Percentiles rank a stretch among this genome's conserved stretches.
phyloP scores from a whole-genome alignment of 768 basidiomycete genomes.

The Boletus pseudo-olivaceus region DNA sequence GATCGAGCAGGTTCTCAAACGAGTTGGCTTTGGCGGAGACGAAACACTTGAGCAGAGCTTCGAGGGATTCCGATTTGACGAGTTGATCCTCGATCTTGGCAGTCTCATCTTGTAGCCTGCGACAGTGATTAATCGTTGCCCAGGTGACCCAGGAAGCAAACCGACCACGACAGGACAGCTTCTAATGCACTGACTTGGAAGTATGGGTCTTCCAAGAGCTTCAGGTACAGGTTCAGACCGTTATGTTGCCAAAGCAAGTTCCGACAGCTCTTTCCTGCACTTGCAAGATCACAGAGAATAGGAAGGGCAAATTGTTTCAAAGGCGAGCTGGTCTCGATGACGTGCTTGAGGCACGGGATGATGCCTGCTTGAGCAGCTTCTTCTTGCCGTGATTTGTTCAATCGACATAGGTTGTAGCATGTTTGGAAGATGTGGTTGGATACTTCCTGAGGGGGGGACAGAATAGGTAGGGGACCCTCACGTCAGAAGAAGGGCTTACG shows the following conservation, averaged over 20 bases:
- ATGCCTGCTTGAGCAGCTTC: constrained; percentile 96
- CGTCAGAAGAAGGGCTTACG: constrained; percentile 41
- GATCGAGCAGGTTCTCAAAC: constrained; percentile 90
- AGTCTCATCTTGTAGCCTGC: constrained; percentile 92
- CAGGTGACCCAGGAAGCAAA: neutral
- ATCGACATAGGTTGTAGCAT: constrained; percentile 91
- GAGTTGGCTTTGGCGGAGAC: constrained; percentile 82
- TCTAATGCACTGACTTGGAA: constrained; percentile 93
- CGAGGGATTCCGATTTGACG: constrained; percentile 59
- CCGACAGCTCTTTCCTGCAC: constrained; percentile 90
- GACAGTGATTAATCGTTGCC: constrained; percentile 1
- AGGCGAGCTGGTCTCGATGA: constrained; percentile 85
- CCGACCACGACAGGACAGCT: constrained; percentile 84
- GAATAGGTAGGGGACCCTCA: neutral
- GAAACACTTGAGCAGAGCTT: constrained; percentile 74
- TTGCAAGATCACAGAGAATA: constrained; percentile 93
- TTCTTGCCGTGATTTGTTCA: constrained; percentile 93
- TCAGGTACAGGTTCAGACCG: constrained; percentile 78
- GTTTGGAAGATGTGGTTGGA: constrained; percentile 97
- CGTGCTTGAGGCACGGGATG: constrained; percentile 84
- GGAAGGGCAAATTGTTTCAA: constrained; percentile 97
- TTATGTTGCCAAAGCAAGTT: constrained; percentile 91
- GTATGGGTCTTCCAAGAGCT: constrained; percentile 78
- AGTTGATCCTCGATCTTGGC: constrained; percentile 90
- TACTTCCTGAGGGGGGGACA: constrained; percentile 65